Evolutionary conservation across 2,329 filamentous ascomycete genomes (phyloP), one percentile per base, ranked within the genome.

Genomic region (Pyrenochaeta sp.): DNA sequence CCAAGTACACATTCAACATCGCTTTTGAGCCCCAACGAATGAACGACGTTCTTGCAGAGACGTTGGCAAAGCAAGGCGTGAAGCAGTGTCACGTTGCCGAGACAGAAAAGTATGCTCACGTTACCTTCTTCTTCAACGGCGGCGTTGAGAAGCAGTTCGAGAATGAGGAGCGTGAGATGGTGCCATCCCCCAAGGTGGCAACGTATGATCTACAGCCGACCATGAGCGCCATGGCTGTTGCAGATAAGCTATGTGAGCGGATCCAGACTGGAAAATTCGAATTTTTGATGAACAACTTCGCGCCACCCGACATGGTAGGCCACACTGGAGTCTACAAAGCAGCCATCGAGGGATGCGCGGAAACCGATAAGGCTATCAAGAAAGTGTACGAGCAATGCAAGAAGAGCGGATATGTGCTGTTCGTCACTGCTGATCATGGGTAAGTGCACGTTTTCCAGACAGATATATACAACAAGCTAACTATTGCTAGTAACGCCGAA

Each of bases 251-350:
- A 54, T 86, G 82, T 77, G 95, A 97, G 83, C 88, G 93, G 54
- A 89, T 99, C 63, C 85, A 78, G 21, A 91, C 96, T 77, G 87
- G 89, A 72, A 87, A 90, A 74, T 97, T 93, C 80, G 92, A 95
- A 73, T 98, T 99, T 74, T 84, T 99, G 78, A 99, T 99, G 95
- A 97, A 98, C 88, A 99, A 99, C 87, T 98, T 99, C 79, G 95
- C 95, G 36, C 95, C 95, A 36, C 95, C 95, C 15, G 95, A 99
- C 81, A 99, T 99, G 95, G 95, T 99, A 63, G 95, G 95, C 66
- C 95, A 99, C 82, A 99, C 95, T 10, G 95, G 95, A 74, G 92
- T 97, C 56, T 98, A 98, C 80, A 89, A 98, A 69, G 94, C 95
- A 27, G 95, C 95, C 51, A 88, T 99, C 59, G 75, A 95, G 71